A percentile compares a stretch with the other conserved stretches of the same genome.
These are phyloP conservation scores for Ascoidea tarda DNA, from an alignment of 805 yeast genomes.

Conservation along the genomic window DNA sequence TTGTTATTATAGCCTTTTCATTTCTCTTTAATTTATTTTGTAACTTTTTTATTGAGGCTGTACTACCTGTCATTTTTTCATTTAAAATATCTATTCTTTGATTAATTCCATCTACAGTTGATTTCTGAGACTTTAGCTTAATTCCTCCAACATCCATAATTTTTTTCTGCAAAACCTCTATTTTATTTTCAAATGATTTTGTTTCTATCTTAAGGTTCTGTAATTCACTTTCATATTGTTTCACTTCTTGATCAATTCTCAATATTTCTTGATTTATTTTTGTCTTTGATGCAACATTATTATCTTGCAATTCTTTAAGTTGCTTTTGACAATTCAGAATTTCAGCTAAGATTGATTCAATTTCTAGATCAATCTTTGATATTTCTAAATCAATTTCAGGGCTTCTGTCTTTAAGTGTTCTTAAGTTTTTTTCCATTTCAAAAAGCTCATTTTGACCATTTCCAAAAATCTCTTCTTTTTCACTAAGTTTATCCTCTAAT, in stretches of 20 bases:
- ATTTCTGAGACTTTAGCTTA: conserved; percentile 59
- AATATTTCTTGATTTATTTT: conserved; percentile 12
- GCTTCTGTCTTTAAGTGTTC: conserved; percentile 42
- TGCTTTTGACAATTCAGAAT: conserved; percentile 29
- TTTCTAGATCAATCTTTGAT: conserved; percentile 47
- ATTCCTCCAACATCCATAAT: conserved; percentile 91
- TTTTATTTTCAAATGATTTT: conserved; percentile 36
- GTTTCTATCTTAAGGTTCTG: conserved; percentile 37
- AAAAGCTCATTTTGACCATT: conserved; percentile 32
- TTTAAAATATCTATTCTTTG: conserved; percentile 49
- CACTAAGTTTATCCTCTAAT: conserved; percentile 35
- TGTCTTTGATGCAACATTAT: conserved; percentile 9
- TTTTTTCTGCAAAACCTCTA: conserved; percentile 51
- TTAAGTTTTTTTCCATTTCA: conserved; percentile 47
- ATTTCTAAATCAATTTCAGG: conserved; percentile 57
- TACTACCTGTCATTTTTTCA: conserved; percentile 43
- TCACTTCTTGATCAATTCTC: conserved; percentile 23
- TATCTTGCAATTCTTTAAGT: conserved; percentile 22
- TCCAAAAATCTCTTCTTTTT: conserved; percentile 40
- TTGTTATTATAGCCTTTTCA: conserved; percentile 28
- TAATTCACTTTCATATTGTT: conserved; percentile 26
- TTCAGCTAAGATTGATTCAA: conserved; percentile 44
- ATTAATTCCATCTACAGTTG: conserved; percentile 64
- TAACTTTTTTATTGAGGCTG: conserved; percentile 40
- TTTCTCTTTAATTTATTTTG: conserved; percentile 50